phyloP scores from a whole-genome alignment of 768 basidiomycete genomes.

The Leccinum ochraceum region DNA sequence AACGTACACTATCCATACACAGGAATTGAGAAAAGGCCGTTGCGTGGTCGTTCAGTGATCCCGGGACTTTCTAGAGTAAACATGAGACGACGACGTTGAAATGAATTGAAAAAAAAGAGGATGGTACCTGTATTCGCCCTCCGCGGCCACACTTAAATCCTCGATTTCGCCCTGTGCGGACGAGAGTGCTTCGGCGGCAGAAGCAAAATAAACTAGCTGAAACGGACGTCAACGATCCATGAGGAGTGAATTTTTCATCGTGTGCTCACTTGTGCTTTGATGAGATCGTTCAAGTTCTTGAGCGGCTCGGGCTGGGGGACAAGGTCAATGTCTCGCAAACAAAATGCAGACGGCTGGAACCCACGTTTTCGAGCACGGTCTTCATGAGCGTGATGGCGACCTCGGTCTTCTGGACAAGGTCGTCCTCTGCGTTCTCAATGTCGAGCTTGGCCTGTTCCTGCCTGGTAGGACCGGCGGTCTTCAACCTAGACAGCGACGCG shows the following conservation, averaged over 20 bases:
- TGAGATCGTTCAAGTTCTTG: slow-evolving; percentile 90
- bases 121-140: slow-evolving; percentile 87
- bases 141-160: slow-evolving; percentile 88
- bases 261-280: slow-evolving; percentile 75
- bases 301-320: slow-evolving; percentile 82
- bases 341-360: neutral
- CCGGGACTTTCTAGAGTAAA: slow-evolving; percentile 69
- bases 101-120: neutral
- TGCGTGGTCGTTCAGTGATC: slow-evolving; percentile 62
- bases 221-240: slow-evolving; percentile 8
- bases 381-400: slow-evolving; percentile 49
- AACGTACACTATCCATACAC: slow-evolving; percentile 12
- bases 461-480: slow-evolving; percentile 69
- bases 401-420: slow-evolving; percentile 97
- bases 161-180: slow-evolving; percentile 89
- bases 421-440: slow-evolving; percentile 92
- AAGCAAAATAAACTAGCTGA: slow-evolving; percentile 69
- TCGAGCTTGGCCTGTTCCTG: slow-evolving; percentile 93
- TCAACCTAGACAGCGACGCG: slow-evolving; percentile 55
- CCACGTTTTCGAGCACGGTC: too few relatives aligned
- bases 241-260: neutral
- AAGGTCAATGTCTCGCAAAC: neutral
- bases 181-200: slow-evolving; percentile 80
- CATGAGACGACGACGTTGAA: slow-evolving; percentile 7
- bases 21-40: slow-evolving; percentile 5